Evolutionary conservation across 495 filamentous ascomycete genomes (phyloP), one percentile per base, ranked within the genome.

Genomic region (Bacidia gigantensis): DNA sequence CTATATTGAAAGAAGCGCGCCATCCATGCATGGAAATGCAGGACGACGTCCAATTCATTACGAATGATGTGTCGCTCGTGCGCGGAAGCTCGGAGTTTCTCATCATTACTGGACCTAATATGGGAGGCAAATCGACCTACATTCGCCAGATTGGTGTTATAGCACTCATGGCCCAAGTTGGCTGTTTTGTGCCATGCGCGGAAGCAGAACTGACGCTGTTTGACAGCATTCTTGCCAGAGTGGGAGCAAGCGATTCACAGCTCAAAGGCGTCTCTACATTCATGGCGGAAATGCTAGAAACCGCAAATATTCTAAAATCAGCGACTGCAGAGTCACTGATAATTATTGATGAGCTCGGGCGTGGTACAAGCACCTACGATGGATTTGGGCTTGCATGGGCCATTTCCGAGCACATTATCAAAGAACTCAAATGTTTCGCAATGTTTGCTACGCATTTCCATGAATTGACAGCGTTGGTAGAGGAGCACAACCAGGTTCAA

Each of bases 251-350:
- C 62, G 92, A 99, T 66, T 89, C 84, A 5, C 92, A 97, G 64
- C 79, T 99, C 35, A 99, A 99, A 68, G 92, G 92, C 32, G 93
- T 99, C 7, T 94, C 87, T 39, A 99, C 92, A 0, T 99, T 99
- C 73, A 99, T 99, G 93, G 93, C 93, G 0, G 92, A 99, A 70
- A 99, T 99, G 92, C 76, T 99, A 23, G 92, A 99, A 63, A 99
- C 92, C 0, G 87, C 92, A 52, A 96, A 95, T 61, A 99, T 99
- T 56, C 84, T 99, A 62, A 97, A 97, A 68, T 89, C 86, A 3
- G 92, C 92, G 2, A 97, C 92, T 1, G 81, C 81, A 7, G 92
- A 97, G 60, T 89, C 84, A 3, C 74, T 99, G 48, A 95, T 99
- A 64, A 95, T 99, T 67, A 94, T 97, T 60, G 93, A 99, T 68